phyloP scores from a whole-genome alignment of 129 eudicot species.

The Pseudognaphalium luteoalbum region DNA sequence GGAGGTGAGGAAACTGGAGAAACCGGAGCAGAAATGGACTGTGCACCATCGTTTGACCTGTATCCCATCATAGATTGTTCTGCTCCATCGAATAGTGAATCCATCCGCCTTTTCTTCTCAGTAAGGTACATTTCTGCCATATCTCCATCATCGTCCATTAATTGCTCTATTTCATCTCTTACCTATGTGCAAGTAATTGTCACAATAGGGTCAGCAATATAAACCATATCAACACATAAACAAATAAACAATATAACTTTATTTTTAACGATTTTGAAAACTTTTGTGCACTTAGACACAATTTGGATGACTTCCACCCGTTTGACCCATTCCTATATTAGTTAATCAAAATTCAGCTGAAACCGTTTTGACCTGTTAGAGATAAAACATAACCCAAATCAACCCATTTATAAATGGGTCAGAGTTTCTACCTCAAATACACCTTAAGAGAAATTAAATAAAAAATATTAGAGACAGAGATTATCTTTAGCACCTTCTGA shows the following conservation, averaged over 20 bases:
- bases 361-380: not conserved
- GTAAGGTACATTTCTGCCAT: conserved; percentile 99
- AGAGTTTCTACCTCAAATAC: not conserved
- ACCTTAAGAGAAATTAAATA: not conserved
- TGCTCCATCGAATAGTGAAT: conserved; percentile 48
- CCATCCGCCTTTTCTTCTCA: conserved; percentile 83
- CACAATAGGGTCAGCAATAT: not conserved
- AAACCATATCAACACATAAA: not conserved
- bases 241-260: not conserved
- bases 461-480: not conserved
- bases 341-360: not conserved
- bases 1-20: conserved; percentile 91
- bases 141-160: conserved; percentile 99
- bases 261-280: not conserved
- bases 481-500: conserved; percentile 63
- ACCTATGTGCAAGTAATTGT: conserved; percentile 47
- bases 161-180: conserved; percentile 97
- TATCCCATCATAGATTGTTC: conserved; percentile 75
- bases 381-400: not conserved
- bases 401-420: not conserved
- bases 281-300: not conserved
- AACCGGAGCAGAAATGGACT: conserved; percentile 83
- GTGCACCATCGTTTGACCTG: conserved; percentile 60
- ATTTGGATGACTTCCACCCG: not conserved
- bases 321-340: not conserved